These are phyloP conservation scores for Aspergillus campestris DNA, from an alignment of 495 filamentous ascomycete species.

Conservation along the genomic window DNA sequence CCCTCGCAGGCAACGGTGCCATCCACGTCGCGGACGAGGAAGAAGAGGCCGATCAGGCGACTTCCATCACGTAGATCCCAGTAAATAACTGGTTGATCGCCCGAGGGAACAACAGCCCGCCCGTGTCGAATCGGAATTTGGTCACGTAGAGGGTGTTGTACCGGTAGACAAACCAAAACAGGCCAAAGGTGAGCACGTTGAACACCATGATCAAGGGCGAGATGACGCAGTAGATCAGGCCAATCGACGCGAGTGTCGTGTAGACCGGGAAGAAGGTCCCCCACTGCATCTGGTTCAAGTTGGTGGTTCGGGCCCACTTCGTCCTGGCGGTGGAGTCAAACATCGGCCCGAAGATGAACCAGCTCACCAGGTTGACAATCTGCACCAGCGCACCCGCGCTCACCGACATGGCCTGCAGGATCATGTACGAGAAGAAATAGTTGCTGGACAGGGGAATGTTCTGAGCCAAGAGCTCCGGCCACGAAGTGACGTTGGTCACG, in stretches of 20 bases:
- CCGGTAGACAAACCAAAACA: slow-evolving; percentile 94
- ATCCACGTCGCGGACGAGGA: slow-evolving; percentile 61
- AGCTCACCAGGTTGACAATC: slow-evolving; percentile 62
- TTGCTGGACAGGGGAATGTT: slow-evolving; percentile 86
- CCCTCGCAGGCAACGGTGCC: slow-evolving; percentile 56
- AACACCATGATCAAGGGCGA: slow-evolving; percentile 88
- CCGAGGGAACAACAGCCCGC: slow-evolving; percentile 82
- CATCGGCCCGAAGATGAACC: slow-evolving; percentile 71
- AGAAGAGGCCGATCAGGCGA: slow-evolving; percentile 89
- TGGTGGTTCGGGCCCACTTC: slow-evolving; percentile 81
- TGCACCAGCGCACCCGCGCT: slow-evolving; percentile 90
- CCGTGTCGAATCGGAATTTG: slow-evolving; percentile 84
- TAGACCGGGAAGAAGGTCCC: slow-evolving; percentile 93
- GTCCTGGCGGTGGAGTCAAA: slow-evolving; percentile 80
- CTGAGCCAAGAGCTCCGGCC: slow-evolving; percentile 62
- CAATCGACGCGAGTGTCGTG: slow-evolving; percentile 91
- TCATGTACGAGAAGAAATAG: slow-evolving; percentile 98
- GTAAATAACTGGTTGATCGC: slow-evolving; percentile 96
- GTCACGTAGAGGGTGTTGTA: slow-evolving; percentile 97
- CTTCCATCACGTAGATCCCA: slow-evolving; percentile 89
- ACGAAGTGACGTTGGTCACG: slow-evolving; percentile 49
- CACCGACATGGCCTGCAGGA: slow-evolving; percentile 83
- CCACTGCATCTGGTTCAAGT: slow-evolving; percentile 73
- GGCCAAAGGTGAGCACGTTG: slow-evolving; percentile 84
- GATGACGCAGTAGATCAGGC: slow-evolving; percentile 84